Base-by-base conservation (phyloP, 2,329 filamentous ascomycete genomes). In the Fusarium liriodendri region DNA sequence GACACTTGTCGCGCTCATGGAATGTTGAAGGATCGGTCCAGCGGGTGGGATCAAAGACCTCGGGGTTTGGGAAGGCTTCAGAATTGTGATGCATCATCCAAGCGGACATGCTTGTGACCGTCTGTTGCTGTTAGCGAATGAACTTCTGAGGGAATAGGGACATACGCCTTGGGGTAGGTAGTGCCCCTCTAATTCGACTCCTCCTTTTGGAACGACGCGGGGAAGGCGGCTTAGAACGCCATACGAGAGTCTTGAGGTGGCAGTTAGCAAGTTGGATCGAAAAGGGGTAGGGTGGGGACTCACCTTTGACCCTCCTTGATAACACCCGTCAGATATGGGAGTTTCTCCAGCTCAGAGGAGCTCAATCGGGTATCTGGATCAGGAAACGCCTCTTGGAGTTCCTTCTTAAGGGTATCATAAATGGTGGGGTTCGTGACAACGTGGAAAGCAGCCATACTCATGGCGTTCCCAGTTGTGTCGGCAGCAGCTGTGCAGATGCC, bases 41-140 rank as follows among this genome's bases (percentile, higher is more conserved):
- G 5, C 67, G 63, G 13, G 67, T 63, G 5, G 67, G 67, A 35
- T 66, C 63, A 16, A 69, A 69, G 4, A 37, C 22, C 29, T 66
- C 63, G 4, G 67, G 63, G 35, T 52, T n/a, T 10, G 63, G 66
- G 25, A 69, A 69, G 10, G 57, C 62, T 6, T 38, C 37, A 1
- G 62, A 27, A 20, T 62, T 38, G 9, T 58, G 66, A n/a, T 69
- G 62, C 66, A 69, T 69, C 66, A 69, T 69, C 62, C 57, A 69
- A n/a, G 66, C 65, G 20, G 62, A 66, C 66, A 62, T 69, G 57
- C 66, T 69, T 32, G 64, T 59, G 5, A 66, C 40, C 7, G 66
- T 52, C 66, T 69, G 0, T 4, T 4, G 1, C 5, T 27, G 1
- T 61, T 55, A 68, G 55, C 14, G n/a, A 5, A 14, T 14, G 13